Evolutionary conservation across 805 yeast genomes (phyloP).

Genomic region (Starmera pachycereana): DNA sequence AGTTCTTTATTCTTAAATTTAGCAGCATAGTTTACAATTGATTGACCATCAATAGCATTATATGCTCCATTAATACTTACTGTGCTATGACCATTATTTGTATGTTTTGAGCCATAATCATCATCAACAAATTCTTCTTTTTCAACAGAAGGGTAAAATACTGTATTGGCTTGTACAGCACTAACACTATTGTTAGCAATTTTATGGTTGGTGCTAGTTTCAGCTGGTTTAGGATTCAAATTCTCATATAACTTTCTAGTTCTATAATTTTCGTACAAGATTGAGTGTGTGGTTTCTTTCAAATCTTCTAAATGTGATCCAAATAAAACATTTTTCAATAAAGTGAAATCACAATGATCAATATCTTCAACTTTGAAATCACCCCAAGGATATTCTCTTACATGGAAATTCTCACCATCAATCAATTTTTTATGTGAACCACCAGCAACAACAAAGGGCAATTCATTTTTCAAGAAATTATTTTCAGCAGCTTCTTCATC

Average conservation of each 20-base stretch:
- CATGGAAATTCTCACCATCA: constrained; percentile 29
- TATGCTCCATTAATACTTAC: no score
- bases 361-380: constrained; percentile 45
- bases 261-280: constrained; percentile 71
- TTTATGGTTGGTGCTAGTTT: background rate
- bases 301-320: constrained; percentile 76
- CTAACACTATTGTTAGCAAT: no score
- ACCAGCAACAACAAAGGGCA: constrained; percentile 63
- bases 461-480: constrained; percentile 29
- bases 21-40: constrained; percentile 9
- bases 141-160: background rate
- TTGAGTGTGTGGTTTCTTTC: constrained; percentile 69
- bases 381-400: constrained; percentile 63
- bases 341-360: constrained; percentile 57
- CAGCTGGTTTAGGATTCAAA: constrained; percentile 3
- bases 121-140: background rate
- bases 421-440: constrained; percentile 29
- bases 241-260: constrained; percentile 49
- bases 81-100: constrained; percentile 3
- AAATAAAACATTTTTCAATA: constrained; percentile 60
- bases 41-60: background rate
- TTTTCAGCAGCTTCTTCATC: constrained; percentile 31
- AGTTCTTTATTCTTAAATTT: constrained; percentile 6
- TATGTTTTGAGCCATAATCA: constrained; percentile 1
- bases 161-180: no score